phyloP scores from a whole-genome alignment of 495 filamentous ascomycete species.

The Penicillium alfredii region DNA sequence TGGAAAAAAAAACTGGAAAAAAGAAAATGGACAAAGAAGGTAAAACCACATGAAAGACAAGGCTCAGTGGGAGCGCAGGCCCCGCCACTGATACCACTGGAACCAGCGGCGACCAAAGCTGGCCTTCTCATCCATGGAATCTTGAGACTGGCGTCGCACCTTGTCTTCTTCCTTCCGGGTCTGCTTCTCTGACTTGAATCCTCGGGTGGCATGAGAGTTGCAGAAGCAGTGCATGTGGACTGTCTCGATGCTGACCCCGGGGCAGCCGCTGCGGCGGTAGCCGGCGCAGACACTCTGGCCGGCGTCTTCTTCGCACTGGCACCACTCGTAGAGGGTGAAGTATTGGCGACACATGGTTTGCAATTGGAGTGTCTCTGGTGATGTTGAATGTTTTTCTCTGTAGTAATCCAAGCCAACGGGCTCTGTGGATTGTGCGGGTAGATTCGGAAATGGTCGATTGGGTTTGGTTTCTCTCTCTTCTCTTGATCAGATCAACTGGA shows the following conservation, averaged over 20 bases:
- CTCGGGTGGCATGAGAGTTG: conserved; percentile 34
- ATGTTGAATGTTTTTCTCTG: not conserved
- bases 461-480: too few relatives aligned
- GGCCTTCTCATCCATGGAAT: conserved; percentile 28
- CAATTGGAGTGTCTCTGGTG: not conserved
- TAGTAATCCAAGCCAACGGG: too few relatives aligned
- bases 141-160: conserved; percentile 17
- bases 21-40: conserved; percentile 6
- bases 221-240: conserved; percentile 45
- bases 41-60: too few relatives aligned
- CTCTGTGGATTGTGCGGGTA: too few relatives aligned
- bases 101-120: conserved; percentile 23
- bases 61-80: conserved; percentile 23
- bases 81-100: conserved; percentile 33
- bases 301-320: conserved; percentile 39
- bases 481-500: not conserved
- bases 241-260: conserved; percentile 32
- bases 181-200: conserved; percentile 35
- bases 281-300: conserved; percentile 28
- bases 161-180: conserved; percentile 25
- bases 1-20: conserved; percentile 5
- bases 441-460: too few relatives aligned
- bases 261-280: conserved; percentile 27
- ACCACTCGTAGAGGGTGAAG: conserved; percentile 41
- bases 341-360: conserved; percentile 42